Percentiles rank a stretch among this genome's conserved stretches.
These are phyloP conservation scores for Boeremia lycopersici DNA, from an alignment of 2,329 filamentous ascomycete genomes.

Conservation along the genomic window DNA sequence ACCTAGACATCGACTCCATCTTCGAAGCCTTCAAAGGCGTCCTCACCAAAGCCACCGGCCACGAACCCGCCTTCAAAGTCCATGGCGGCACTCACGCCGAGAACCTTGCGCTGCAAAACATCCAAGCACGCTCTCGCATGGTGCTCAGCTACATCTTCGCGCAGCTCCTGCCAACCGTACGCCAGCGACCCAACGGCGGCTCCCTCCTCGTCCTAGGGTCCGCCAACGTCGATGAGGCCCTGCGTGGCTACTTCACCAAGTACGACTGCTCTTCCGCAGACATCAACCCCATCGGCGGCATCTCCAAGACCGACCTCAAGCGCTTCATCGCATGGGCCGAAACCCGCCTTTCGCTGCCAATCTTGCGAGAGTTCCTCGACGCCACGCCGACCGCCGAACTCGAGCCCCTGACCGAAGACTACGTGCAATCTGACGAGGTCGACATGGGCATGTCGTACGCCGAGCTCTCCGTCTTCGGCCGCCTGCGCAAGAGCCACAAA, in stretches of 20 bases:
- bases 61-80: slow-evolving; percentile 66
- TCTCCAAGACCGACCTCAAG: slow-evolving; percentile 72
- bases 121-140: slow-evolving; percentile 70
- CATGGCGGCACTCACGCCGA: slow-evolving; percentile 67
- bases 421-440: slow-evolving; percentile 64
- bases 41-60: slow-evolving; percentile 63
- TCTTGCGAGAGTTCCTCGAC: slow-evolving; percentile 68
- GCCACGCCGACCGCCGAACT: slow-evolving; percentile 56
- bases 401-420: slow-evolving; percentile 68
- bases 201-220: slow-evolving; percentile 69
- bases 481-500: slow-evolving; percentile 58
- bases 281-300: slow-evolving; percentile 64
- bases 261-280: slow-evolving; percentile 64
- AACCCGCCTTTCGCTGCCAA: slow-evolving; percentile 63
- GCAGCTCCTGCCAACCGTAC: slow-evolving; percentile 65
- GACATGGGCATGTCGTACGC: slow-evolving; percentile 59
- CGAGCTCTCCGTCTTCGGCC: slow-evolving; percentile 60
- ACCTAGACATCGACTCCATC: slow-evolving; percentile 72
- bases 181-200: slow-evolving; percentile 62
- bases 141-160: slow-evolving; percentile 69
- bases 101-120: slow-evolving; percentile 70
- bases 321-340: slow-evolving; percentile 68
- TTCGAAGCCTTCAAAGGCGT: slow-evolving; percentile 66
- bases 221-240: slow-evolving; percentile 62
- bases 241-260: slow-evolving; percentile 69